Base-by-base conservation (phyloP, 208 protist genomes). In the Crithidia thermophila region DNA sequence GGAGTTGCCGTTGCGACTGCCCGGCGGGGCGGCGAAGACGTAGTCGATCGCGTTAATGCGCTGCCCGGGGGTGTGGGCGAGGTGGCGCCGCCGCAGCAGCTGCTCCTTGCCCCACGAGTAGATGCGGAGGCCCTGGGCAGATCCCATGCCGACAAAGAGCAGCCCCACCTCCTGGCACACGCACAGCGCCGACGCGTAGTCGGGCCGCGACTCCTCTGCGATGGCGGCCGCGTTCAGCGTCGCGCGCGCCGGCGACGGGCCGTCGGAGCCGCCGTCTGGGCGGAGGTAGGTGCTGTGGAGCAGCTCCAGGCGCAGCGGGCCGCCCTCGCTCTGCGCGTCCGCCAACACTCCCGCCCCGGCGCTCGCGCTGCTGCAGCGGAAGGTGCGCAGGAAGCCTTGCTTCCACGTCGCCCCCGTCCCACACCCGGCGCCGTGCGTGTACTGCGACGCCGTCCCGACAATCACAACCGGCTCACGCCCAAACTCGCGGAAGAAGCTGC, bases 11-110 rank as follows among this genome's bases (percentile, higher is more conserved):
- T 65, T 52, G 52, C 36, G 57, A 27, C 75, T 59, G 8, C 71
- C 71, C 11, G 86, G 82, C 28, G 85, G 89, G 0, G 85, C 47
- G 18, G 79, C 67, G 49, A 92, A 94, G 4, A 91, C 76, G 11
- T 81, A 90, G 20, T 88, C 85, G 55, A 95, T 90, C 9, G 83
- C 79, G 42, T 83, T 84, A 56, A 95, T 93, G 52, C 87, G 84
- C 33, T 74, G 62, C 0, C 68, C 68, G 2, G 85, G 84, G 6
- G 88, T 84, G 63, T 87, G 74, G 20, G 81, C 56, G 16, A 95
- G 77, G 45, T 84, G 72, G 11, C 85, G 76, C 42, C 87, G 81
- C 4, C 79, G 81, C 45, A 95, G 71, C 25, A 95, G 81, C 39
- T 90, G 81, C 45, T 80, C 57, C 52, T 83, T 77, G 8, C 90